Base-by-base conservation (phyloP, 2,329 filamentous ascomycete genomes). In the Capronia epimyces region DNA sequence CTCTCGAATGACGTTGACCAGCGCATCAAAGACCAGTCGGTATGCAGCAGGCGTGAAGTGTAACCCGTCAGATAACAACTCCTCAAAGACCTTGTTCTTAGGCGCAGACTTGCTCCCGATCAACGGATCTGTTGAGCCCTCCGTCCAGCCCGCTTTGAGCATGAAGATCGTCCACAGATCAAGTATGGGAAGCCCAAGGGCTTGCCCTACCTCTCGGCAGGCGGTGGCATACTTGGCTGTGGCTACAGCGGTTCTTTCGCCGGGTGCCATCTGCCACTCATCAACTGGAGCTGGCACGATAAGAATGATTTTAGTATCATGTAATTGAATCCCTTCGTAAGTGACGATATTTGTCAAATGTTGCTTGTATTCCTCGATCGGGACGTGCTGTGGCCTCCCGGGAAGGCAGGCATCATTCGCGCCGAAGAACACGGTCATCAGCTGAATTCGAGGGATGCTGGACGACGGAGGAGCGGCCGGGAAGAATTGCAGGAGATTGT, bases 321-420 rank as follows among this genome's bases (percentile, higher is more conserved):
- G 89, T 4, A 80, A 82, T 50, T 69, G 68, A 53, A 95, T 77
- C 50, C 74, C 72, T 6, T 84, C 80, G 67, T 96, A 87, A 2
- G 75, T 81, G 62, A 94, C 71, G 60, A 97, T 88, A 21, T 72
- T 74, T 57, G 68, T 75, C 42, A 95, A 70, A 64, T 95, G 94
- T 49, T 77, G 69, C 65, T 80, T 82, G 73, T 89, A 97, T 53
- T 81, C 71, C 1, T 83, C 77, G n/a, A 95, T 68, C 1, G 87
- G 80, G 6, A 97, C 79, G 66, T 91, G 82, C 68, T 97, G 93
- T 8, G 75, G 73, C 44, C 80, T 82, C 31, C 79, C 71, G 2
- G 81, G 78, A 2, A 94, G 67, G 48, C 83, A 83, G 2, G 91
- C 84, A 68, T 97, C 93, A 65, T 98, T 97, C 60, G 93, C 88